A percentile compares a stretch with the other conserved stretches of the same genome.
phyloP scores from a whole-genome alignment of 768 basidiomycete genomes.

The Macrolepiota dolichaula region DNA sequence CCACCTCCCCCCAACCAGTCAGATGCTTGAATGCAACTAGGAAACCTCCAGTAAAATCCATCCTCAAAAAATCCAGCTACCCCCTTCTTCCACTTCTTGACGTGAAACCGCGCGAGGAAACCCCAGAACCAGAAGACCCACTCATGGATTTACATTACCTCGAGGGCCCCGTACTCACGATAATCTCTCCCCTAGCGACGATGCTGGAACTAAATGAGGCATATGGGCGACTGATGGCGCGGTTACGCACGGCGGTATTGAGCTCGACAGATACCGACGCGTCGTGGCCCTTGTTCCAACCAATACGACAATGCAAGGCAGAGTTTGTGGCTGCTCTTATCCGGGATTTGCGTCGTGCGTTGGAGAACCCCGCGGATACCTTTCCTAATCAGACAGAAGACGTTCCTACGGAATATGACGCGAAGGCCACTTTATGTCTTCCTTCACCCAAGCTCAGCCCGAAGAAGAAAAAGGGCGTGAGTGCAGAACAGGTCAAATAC shows the following conservation, averaged over 20 bases:
- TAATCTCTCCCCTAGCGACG: slow-evolving; percentile 46
- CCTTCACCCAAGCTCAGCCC: slow-evolving; percentile 75
- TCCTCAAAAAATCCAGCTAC: slow-evolving; percentile 23
- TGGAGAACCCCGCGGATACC: slow-evolving; percentile 50
- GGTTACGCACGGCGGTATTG: slow-evolving; percentile 48
- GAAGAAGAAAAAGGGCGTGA: slow-evolving; percentile 65
- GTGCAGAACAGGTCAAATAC: slow-evolving; percentile 72
- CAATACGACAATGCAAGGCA: slow-evolving; percentile 52
- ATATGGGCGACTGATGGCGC: slow-evolving; percentile 66
- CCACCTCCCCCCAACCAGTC: slow-evolving; percentile 22
- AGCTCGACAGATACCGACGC: slow-evolving; percentile 50
- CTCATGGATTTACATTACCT: slow-evolving; percentile 63
- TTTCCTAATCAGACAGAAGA: slow-evolving; percentile 20
- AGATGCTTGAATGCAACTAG: slow-evolving; percentile 17
- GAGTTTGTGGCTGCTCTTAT: slow-evolving; percentile 56
- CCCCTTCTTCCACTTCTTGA: slow-evolving; percentile 13
- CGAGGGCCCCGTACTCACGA: slow-evolving; percentile 56
- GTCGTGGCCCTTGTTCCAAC: slow-evolving; percentile 72
- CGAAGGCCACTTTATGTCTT: slow-evolving; percentile 28
- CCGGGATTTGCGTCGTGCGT: slow-evolving; percentile 64
- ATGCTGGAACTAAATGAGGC: slow-evolving; percentile 66
- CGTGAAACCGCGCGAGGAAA: slow-evolving; percentile 48
- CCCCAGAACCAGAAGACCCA: slow-evolving; percentile 76
- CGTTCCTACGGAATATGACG: slow-evolving; percentile 23
- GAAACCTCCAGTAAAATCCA: slow-evolving; percentile 25